Base-by-base conservation (phyloP, 176 grass and related monocot species). In the Phoenix dactylifera region DNA sequence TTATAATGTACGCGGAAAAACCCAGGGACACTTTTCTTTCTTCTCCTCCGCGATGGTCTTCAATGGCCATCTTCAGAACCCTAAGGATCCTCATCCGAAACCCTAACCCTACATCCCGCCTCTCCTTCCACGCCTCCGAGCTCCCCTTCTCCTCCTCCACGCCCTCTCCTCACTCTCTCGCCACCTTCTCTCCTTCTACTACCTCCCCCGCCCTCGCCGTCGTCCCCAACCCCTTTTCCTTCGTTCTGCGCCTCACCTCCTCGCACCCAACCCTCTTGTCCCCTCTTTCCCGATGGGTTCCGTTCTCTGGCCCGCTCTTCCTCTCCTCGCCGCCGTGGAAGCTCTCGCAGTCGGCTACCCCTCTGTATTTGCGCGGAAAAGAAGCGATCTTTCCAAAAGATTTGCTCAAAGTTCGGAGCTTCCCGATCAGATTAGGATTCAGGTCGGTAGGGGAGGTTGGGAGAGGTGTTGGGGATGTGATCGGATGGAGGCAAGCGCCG, bases 281-380 rank as follows among this genome's bases (percentile, higher is more conserved):
- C 23, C 48, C 62, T 28, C 32, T 26, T 57, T 20, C 64, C 58
- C 22, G 29, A 53, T 56, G 54, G 29, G 50, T 26, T 16, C 51
- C 55, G 25, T 50, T 68, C 14, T 60, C 65, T 0, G 80, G 72
- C 1, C 92, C 83, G 9, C 78, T 87, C 16, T 80, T 82, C 62
- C 83, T 84, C 60, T 77, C 83, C 2, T 90, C 83, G 15, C 57
- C 80, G 4, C 78, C 86, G 72, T 96, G 86, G 91, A 82, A 75
- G 58, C 75, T 90, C 64, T 77, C 75, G 55, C 83, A 82, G 59
- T 71, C 80, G 15, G 67, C 86, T 50, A 88, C 77, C 39, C 92
- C 86, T 24, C 76, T 96, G 32, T 76, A 75, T 66, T 57, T 80
- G 66, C 52, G 83, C 44, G 67, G 83, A 54, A 70, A 54, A 57